Evolutionary conservation across 306 rosid genomes (phyloP).

Genomic region (Sicyos baderoa): DNA sequence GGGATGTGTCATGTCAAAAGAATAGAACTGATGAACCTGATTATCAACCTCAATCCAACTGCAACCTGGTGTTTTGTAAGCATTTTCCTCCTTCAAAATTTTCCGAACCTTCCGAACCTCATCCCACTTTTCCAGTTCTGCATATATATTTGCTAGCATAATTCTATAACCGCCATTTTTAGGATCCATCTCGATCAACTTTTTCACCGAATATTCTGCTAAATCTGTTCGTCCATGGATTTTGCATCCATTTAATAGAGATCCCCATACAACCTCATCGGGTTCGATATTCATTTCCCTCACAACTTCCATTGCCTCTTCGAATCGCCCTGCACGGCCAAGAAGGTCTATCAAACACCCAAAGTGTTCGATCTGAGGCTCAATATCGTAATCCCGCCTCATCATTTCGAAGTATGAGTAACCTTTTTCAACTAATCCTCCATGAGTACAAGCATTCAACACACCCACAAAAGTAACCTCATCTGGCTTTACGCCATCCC

Average conservation of each 20-base stretch:
- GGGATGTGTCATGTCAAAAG: slow-evolving; percentile 51
- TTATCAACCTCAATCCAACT: slow-evolving; percentile 75
- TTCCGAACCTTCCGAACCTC: slow-evolving; percentile 52
- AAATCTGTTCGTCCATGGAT: slow-evolving; percentile 54
- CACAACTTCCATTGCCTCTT: slow-evolving; percentile 57
- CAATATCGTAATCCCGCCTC: slow-evolving; percentile 34
- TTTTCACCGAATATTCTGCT: slow-evolving; percentile 57
- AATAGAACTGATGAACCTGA: slow-evolving; percentile 52
- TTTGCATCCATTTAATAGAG: slow-evolving; percentile 67
- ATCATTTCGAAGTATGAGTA: slow-evolving; percentile 47
- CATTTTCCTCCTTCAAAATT: slow-evolving; percentile 41
- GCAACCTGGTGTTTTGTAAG: slow-evolving; percentile 62
- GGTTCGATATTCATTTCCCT: slow-evolving; percentile 60
- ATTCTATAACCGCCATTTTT: slow-evolving; percentile 53
- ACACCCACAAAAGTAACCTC: slow-evolving; percentile 65
- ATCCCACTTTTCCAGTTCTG: slow-evolving; percentile 64
- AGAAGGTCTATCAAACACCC: slow-evolving; percentile 84
- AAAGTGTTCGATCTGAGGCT: slow-evolving; percentile 59
- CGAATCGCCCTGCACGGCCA: slow-evolving; percentile 62
- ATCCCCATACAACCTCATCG: slow-evolving; percentile 84
- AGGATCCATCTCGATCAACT: slow-evolving; percentile 54
- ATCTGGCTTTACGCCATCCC: slow-evolving; percentile 36
- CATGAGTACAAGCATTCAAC: slow-evolving; percentile 77
- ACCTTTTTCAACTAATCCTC: slow-evolving; percentile 64
- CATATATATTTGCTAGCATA: slow-evolving; percentile 58